Evolutionary conservation across 208 protist genomes (phyloP), one percentile per base, ranked within the genome.

Genomic region (Leishmania arabica): DNA sequence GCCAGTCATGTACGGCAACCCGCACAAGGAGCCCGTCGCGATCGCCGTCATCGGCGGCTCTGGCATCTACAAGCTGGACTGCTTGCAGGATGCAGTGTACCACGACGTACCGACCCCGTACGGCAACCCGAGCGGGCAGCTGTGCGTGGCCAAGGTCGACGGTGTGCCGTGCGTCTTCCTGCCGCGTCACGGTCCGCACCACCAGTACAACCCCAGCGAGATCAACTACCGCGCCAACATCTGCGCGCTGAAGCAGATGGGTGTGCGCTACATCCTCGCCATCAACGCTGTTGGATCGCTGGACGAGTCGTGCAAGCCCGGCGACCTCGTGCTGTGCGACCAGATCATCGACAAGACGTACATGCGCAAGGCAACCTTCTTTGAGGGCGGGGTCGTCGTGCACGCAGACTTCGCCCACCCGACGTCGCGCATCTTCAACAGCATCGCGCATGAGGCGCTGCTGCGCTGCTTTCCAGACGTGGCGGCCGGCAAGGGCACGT

Each of bases 201-300:
- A 99, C 90, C 71, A 60, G 62, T 74, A 96, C 71, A 91, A 82
- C 49, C 97, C 97, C 19, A 89, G 79, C 66, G 95, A 98, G 77
- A 90, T 99, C 65, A 95, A 95, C 84, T 98, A 96, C 88, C 85
- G 92, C 45, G 96, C 97, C 19, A 99, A 99, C 84, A 92, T 99
- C 54, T 98, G 89, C 79, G 97, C 96, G 1, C 73, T 98, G 78
- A 98, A 98, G 84, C 64, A 91, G 62, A 86, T 97, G 24, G 97
- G 97, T 37, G 94, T 95, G 70, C 89, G 88, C 51, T 95, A 98
- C 83, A 65, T 98, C 24, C 53, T 98, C 34, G 86, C 93, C 66
- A 90, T 97, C 75, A 97, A 97, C 82, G 93, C 96, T 47, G 93
- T 95, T 19, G 97, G 97, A 51, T 97, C 92, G 8, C 88, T 99